Evolutionary conservation across 257 asterid genomes (phyloP).

Genomic region (Perilla frutescens): DNA sequence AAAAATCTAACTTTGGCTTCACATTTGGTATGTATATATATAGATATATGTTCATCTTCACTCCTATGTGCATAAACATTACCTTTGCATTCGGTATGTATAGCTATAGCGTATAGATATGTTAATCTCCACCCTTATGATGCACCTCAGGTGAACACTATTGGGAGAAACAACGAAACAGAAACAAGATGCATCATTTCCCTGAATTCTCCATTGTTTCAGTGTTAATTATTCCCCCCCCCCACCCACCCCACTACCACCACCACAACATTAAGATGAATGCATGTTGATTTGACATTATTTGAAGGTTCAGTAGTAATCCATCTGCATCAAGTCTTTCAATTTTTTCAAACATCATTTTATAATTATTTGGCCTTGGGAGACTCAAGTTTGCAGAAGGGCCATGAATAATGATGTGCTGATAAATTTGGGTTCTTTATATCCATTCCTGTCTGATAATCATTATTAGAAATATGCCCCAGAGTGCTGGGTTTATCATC

Average conservation of each 20-base stretch:
- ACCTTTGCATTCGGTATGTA: not conserved
- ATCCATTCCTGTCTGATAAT: not conserved
- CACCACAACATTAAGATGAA: not conserved
- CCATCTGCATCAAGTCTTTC: not conserved
- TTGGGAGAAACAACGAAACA: not conserved
- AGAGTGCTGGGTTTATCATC: not conserved
- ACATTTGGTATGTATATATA: not conserved
- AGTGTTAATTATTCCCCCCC: not conserved
- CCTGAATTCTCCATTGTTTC: not conserved
- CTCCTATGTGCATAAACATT: not conserved
- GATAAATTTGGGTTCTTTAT: not conserved
- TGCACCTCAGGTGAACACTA: not conserved
- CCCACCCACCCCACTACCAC: not conserved
- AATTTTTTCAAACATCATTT: no score
- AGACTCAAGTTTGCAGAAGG: not conserved
- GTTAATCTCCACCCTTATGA: not conserved
- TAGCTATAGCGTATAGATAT: not conserved
- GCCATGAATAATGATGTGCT: constrained; percentile 1
- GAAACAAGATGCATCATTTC: not conserved
- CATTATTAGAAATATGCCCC: not conserved
- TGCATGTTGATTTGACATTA: not conserved
- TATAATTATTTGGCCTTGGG: constrained; percentile 8
- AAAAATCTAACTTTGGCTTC: not conserved
- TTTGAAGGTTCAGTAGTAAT: not conserved
- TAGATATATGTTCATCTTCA: not conserved